Base-by-base conservation (phyloP, 176 grass and related monocot species). In the Triticum monococcum region DNA sequence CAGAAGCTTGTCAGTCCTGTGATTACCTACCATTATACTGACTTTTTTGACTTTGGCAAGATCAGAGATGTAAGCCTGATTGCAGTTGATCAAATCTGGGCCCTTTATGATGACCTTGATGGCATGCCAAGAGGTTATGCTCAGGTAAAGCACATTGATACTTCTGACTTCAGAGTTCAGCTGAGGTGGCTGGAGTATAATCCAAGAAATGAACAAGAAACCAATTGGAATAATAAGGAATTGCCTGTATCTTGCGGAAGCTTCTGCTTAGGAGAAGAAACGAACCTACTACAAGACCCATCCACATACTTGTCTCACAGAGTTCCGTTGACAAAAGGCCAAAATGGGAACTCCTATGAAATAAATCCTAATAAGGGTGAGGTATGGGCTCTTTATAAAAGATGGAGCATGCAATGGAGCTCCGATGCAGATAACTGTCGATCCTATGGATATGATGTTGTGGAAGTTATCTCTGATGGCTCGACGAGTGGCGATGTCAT, bases 121-220 rank as follows among this genome's bases (percentile, higher is more conserved):
- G 91, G 84, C 41, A 98, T 98, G 93, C 96, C 96, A 85, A 92
- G 96, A 46, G 88, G 77, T 83, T 98, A 98, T 92, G 96, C 93
- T 74, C 78, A 64, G 41, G 90, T 98, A 76, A 86, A 89, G 64
- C 70, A 89, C 65, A 75, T 89, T 25, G 81, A 85, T 90, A 68
- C 63, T 3, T 80, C 83, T 30, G 82, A 88, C 14, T 93, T 98
- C 31, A 89, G 89, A 86, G 26, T 92, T 59, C 89, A 81, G 36
- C 86, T 93, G 48, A 87, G 72, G 73, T 98, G 96, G 93, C 75
- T 98, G 64, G 91, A 92, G 74, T 80, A 89, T 26, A 20, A 72
- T 7, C 63, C 88, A 9, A 20, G 26, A 50, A 89, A 88, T 87
- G 81, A 87, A 80, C 43, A 28, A 61, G 93, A 93, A 81, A 26